phyloP scores from a whole-genome alignment of 257 asterid species.

The Capsicum chinense region DNA sequence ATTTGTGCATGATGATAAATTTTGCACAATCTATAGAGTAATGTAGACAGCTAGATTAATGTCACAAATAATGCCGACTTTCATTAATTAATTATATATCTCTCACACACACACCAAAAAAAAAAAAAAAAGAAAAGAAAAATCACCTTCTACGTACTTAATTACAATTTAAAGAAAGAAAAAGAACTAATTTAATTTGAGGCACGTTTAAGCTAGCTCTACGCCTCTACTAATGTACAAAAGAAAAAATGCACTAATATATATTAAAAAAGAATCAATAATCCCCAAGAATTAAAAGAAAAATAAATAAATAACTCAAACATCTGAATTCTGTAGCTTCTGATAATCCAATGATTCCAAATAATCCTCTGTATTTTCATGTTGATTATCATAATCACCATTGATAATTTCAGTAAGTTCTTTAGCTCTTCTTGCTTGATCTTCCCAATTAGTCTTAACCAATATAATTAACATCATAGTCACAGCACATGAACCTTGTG shows the following conservation, averaged over 20 bases:
- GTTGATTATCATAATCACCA: slow-evolving; percentile 16
- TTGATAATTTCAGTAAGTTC: slow-evolving; percentile 39
- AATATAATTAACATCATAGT: slow-evolving; percentile 42
- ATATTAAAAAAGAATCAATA: background rate
- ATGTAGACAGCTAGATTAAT: background rate
- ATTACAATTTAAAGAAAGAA: background rate
- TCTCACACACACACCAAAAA: too few relatives aligned
- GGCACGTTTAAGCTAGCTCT: background rate
- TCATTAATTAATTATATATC: background rate
- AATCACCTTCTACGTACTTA: background rate
- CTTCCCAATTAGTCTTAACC: slow-evolving; percentile 45
- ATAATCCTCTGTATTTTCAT: background rate
- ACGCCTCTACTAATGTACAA: background rate
- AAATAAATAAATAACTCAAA: background rate
- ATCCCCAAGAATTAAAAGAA: background rate
- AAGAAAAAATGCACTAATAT: background rate
- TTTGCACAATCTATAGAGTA: background rate
- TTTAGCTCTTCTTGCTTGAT: slow-evolving; percentile 44
- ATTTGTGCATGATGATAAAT: background rate
- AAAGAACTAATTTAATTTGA: background rate
- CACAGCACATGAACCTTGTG: slow-evolving; percentile 50
- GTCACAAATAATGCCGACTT: background rate
- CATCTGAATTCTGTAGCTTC: slow-evolving; percentile 10
- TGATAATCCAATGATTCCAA: slow-evolving; percentile 28
- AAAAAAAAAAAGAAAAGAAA: too few relatives aligned